Conservation (phyloP, 2,329 filamentous ascomycete species). For the Calycina herbarum region DNA sequence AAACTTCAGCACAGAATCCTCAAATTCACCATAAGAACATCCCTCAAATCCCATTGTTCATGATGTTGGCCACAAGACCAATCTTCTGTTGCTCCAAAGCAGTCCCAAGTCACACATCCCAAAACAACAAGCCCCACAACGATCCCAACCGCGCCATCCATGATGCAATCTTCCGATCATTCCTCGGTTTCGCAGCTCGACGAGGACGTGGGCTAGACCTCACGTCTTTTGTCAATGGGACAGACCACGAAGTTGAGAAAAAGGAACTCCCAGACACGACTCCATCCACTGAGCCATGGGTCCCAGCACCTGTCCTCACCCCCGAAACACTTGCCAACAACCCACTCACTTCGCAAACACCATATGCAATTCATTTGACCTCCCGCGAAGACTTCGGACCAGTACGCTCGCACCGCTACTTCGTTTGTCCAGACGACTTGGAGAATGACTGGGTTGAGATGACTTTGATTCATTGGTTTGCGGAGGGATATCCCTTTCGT, state of each 20-base stretch:
- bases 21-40: not conserved
- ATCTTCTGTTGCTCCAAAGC: conserved; percentile 30
- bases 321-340: conserved; percentile 29
- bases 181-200: conserved; percentile 24
- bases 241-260: not conserved
- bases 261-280: not conserved
- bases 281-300: conserved; percentile 9
- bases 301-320: conserved; percentile 23
- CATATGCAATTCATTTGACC: conserved; percentile 33
- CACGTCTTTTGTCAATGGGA: conserved; percentile 11
- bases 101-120: conserved; percentile 9
- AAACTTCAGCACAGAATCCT: not conserved
- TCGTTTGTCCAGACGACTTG: conserved; percentile 26
- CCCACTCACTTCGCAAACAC: conserved; percentile 24
- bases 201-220: conserved; percentile 13
- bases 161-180: conserved; percentile 26
- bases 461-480: conserved; percentile 31
- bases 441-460: conserved; percentile 32
- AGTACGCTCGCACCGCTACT: conserved; percentile 34
- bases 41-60: not conserved
- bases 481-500: conserved; percentile 28
- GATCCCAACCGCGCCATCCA: conserved; percentile 29
- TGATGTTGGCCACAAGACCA: conserved; percentile 7
- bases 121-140: conserved; percentile 22
- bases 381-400: conserved; percentile 31